A percentile compares a stretch with the other conserved stretches of the same genome.
Evolutionary conservation across 2,329 filamentous ascomycete genomes (phyloP).

Genomic region (Coleophoma crateriformis): DNA sequence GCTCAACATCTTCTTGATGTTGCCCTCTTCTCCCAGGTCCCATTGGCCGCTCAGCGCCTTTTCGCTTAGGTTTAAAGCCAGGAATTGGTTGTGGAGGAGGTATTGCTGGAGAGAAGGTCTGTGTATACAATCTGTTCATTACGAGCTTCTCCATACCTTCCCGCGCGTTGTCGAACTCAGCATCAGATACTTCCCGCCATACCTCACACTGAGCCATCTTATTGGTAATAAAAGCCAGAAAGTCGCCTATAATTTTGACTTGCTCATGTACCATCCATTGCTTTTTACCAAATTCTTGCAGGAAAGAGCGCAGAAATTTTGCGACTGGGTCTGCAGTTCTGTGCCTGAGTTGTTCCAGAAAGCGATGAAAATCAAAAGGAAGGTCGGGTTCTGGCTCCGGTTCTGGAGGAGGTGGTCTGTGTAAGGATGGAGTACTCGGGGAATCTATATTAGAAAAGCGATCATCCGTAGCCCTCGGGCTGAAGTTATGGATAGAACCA

Average conservation of each 20-base stretch:
- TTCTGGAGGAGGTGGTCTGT: conserved; percentile 63
- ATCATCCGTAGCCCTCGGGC: conserved; percentile 34
- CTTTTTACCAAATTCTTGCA: conserved; percentile 91
- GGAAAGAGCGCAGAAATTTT: conserved; percentile 88
- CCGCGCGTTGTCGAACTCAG: conserved; percentile 95
- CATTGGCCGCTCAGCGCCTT: conserved; percentile 61
- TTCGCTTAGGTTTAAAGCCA: conserved; percentile 61
- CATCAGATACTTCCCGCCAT: conserved; percentile 91
- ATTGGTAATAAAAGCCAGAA: conserved; percentile 92
- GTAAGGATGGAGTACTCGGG: conserved; percentile 42
- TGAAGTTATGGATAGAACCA: conserved; percentile 24
- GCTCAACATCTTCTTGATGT: conserved; percentile 95
- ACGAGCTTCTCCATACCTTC: conserved; percentile 99
- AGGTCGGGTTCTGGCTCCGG: conserved; percentile 75
- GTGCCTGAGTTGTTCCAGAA: conserved; percentile 91
- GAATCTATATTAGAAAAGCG: conserved; percentile 34
- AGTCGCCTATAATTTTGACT: conserved; percentile 97
- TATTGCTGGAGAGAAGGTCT: conserved; percentile 95
- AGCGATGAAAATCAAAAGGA: conserved; percentile 95
- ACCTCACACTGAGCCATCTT: conserved; percentile 98
- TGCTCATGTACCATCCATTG: conserved; percentile 99
- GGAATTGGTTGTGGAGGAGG: conserved; percentile 70
- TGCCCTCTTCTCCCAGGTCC: conserved; percentile 86
- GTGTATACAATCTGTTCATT: conserved; percentile 93
- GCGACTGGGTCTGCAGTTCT: conserved; percentile 97